These are phyloP conservation scores for Effrenium voratum DNA, from an alignment of 73 alveolate species.

Conservation along the genomic window DNA sequence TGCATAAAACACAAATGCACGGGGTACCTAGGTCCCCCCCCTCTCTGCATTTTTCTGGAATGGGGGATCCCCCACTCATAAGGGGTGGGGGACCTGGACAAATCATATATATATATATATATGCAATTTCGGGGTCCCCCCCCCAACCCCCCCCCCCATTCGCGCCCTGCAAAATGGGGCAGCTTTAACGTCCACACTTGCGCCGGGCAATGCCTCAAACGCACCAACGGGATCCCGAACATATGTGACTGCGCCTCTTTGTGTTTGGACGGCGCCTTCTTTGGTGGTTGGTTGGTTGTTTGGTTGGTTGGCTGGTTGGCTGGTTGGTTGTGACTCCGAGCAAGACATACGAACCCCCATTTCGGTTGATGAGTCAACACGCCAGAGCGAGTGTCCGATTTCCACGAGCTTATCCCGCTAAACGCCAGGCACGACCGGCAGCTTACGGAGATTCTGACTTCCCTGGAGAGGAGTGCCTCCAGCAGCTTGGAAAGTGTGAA, in stretches of 20 bases:
- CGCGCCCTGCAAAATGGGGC: no score
- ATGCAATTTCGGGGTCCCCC: no score
- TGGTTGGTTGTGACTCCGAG: background rate
- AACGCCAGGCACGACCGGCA: constrained; percentile 27
- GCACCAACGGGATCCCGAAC: no score
- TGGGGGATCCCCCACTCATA: no score
- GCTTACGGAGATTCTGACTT: constrained; percentile 53
- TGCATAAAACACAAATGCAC: no score
- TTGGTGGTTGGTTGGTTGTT: background rate
- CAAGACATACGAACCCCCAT: background rate
- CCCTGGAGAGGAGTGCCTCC: constrained; percentile 64
- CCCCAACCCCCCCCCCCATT: no score
- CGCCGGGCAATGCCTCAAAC: no score
- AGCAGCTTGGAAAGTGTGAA: background rate
- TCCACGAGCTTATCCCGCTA: background rate
- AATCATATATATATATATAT: no score
- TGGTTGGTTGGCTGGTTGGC: background rate
- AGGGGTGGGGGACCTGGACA: no score
- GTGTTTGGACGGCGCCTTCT: background rate
- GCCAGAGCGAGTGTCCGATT: background rate
- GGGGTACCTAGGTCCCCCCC: no score
- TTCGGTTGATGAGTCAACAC: background rate
- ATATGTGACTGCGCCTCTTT: background rate
- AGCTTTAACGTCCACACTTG: no score
- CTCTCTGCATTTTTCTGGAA: no score